These are phyloP conservation scores for Henningerozyma blattae DNA, from an alignment of 805 yeast species.

Conservation along the genomic window DNA sequence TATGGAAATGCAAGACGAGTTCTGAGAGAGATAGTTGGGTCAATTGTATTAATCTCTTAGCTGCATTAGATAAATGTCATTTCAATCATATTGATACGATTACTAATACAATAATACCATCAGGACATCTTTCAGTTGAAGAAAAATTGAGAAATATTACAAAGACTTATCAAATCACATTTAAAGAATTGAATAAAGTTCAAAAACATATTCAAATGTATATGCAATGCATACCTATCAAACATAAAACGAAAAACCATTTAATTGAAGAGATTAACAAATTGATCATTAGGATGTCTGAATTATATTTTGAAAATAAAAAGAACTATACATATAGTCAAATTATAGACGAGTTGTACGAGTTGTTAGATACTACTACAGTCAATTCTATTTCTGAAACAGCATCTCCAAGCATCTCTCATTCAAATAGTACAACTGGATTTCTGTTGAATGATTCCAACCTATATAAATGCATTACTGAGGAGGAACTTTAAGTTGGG, in stretches of 20 bases:
- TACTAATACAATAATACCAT: constrained; percentile 19
- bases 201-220: constrained; percentile 28
- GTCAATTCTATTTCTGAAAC: too few species aligned
- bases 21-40: constrained; percentile 51
- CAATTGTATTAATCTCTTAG: constrained; percentile 26
- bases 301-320: constrained; percentile 43
- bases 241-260: constrained; percentile 38
- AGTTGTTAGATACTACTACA: too few species aligned
- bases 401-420: too few species aligned
- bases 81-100: constrained; percentile 14
- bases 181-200: constrained; percentile 28
- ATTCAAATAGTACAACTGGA: too few species aligned
- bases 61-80: constrained; percentile 16
- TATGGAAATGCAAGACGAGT: constrained; percentile 31
- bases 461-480: too few species aligned
- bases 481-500: too few species aligned
- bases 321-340: constrained; percentile 31
- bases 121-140: constrained; percentile 15
- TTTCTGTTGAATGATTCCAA: too few species aligned
- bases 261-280: constrained; percentile 34
- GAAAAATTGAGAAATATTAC: constrained; percentile 27
- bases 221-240: constrained; percentile 41
- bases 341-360: too few species aligned
- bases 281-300: constrained; percentile 40
- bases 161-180: constrained; percentile 25